Base-by-base conservation (phyloP, 805 yeast species). In the Saturnispora gosingensis region DNA sequence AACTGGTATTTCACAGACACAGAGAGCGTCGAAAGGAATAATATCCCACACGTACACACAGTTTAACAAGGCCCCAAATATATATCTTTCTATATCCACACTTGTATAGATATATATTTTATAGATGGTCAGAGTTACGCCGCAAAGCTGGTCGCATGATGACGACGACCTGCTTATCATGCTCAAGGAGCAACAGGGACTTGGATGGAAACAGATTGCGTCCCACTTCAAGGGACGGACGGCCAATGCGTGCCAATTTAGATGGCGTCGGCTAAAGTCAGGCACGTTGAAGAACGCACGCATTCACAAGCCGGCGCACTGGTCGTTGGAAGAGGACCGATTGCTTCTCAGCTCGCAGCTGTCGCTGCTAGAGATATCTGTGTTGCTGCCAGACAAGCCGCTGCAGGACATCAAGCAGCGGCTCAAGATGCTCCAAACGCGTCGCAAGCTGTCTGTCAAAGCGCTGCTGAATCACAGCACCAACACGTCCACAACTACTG, bases 151-250 rank as follows among this genome's bases (percentile, higher is more conserved):
- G 95, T 85, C 86, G 50, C 83, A 88, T 2, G 78, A 79, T 56
- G 95, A 86, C 60, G 95, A 87, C 60, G 66, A 80, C 46, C 62
- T 86, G 20, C 67, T 86, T 46, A 75, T 91, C 44, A 87, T 83
- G 56, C 72, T 88, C 59, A 88, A 88, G 66, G 96, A 88, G 64
- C 79, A 78, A 49, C 86, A 82, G 63, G 85, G 85, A 63, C 73
- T 88, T 56, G 96, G 96, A 1, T 88, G 96, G 96, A 83, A 88
- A 65, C 95, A 88, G 56, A 87, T 88, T 43, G 82, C 93, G 1
- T 74, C 82, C 38, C 85, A 85, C 62, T 88, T 88, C 65, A 72
- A 77, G 30, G 82, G 83, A 61, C 72, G 96, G 61, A 88, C 96
- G 2, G 91, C 95, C 34, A 88, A 86, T 63, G 95, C 95, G 1